Percentiles rank a stretch among this genome's conserved stretches.
These are phyloP conservation scores for Colletotrichum gigasporum DNA, from an alignment of 2,329 filamentous ascomycete genomes.

Conservation along the genomic window DNA sequence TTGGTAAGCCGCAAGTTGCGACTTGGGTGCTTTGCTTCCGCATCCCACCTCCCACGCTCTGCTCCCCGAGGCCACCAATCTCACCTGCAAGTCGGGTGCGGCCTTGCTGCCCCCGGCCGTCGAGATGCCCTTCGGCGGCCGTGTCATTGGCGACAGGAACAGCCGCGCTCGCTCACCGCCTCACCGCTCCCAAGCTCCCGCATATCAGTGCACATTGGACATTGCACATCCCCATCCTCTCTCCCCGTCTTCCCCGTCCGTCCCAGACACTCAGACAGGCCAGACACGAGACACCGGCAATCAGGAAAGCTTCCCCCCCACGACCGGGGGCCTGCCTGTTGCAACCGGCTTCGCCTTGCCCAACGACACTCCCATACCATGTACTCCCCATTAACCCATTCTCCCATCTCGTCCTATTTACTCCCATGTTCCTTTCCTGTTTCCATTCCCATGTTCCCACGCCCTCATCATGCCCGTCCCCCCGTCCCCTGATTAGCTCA, in stretches of 20 bases:
- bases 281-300: constrained; percentile 31
- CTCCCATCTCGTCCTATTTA: constrained; percentile 9
- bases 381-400: constrained; percentile 2
- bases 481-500: constrained; percentile 25
- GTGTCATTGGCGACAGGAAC: constrained; percentile 23
- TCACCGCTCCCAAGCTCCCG: constrained; percentile 32
- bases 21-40: background rate
- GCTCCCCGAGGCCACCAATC: constrained; percentile 22
- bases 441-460: no score
- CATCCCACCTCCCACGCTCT: background rate
- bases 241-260: constrained; percentile 27
- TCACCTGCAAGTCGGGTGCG: constrained; percentile 22
- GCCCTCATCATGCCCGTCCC: no score
- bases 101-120: constrained; percentile 17
- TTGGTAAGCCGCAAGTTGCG: no score
- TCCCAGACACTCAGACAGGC: constrained; percentile 24
- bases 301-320: constrained; percentile 25
- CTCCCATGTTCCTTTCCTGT: constrained; percentile 1
- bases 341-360: constrained; percentile 28
- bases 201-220: constrained; percentile 32
- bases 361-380: constrained; percentile 18
- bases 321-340: constrained; percentile 29
- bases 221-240: constrained; percentile 26
- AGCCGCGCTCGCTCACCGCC: constrained; percentile 33
- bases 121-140: background rate